phyloP scores from a whole-genome alignment of 495 filamentous ascomycete species.

The Ramalina peruviana region DNA sequence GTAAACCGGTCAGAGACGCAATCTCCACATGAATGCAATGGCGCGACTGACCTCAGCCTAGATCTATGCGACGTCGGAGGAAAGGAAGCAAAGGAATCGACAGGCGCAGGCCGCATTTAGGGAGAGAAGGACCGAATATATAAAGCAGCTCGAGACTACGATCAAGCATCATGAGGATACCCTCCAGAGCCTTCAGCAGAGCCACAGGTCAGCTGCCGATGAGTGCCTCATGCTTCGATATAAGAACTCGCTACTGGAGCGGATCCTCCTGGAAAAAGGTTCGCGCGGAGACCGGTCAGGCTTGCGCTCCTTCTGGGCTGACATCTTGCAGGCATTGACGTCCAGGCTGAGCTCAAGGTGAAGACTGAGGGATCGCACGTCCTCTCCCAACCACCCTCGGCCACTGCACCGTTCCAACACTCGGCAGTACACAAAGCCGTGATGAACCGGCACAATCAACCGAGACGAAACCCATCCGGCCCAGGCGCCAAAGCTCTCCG shows the following conservation, averaged over 20 bases:
- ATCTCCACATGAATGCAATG: not conserved
- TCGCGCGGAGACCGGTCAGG: constrained; percentile 2
- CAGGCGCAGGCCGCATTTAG: constrained; percentile 96
- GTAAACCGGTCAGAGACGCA: constrained; percentile 71
- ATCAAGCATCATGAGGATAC: constrained; percentile 96
- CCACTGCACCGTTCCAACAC: constrained; percentile 45
- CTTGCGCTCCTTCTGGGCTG: constrained; percentile 6
- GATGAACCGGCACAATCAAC: constrained; percentile 53
- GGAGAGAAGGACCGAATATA: constrained; percentile 94
- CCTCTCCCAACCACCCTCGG: constrained; percentile 45
- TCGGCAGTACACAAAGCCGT: constrained; percentile 59
- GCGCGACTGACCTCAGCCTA: constrained; percentile 18
- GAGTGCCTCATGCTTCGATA: constrained; percentile 97
- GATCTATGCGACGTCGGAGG: constrained; percentile 98
- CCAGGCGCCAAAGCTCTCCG: constrained; percentile 37
- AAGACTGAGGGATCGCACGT: constrained; percentile 68
- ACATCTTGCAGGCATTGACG: constrained; percentile 65
- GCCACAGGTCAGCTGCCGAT: constrained; percentile 86
- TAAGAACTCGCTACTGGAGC: constrained; percentile 92
- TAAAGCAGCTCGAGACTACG: constrained; percentile 94
- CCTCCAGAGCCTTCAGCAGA: constrained; percentile 80
- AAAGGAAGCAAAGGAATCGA: constrained; percentile 92
- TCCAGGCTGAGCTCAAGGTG: constrained; percentile 83
- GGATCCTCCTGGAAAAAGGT: constrained; percentile 95
- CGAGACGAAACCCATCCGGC: constrained; percentile 52